Base-by-base conservation (phyloP, 1,139 yeast species). In the Zhuliangozyma blackwelliae region DNA sequence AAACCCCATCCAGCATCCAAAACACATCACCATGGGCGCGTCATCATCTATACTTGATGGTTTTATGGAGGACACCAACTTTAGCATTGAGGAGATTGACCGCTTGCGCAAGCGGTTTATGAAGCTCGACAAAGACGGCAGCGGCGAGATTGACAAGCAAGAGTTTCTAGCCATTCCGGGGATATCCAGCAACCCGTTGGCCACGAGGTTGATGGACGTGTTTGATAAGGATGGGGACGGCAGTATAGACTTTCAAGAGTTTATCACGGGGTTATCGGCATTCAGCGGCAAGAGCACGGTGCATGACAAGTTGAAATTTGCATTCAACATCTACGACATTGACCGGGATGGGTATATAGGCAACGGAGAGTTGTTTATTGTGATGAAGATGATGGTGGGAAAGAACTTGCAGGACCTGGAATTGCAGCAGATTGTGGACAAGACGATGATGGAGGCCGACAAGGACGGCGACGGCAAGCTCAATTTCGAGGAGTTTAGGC, bases 351-450 rank as follows among this genome's bases (percentile, higher is more conserved):
- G 98, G 0, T 89, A 59, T 54, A 87, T 94, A 32, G 90, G 97
- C 5, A 92, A 92, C 54, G 98, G 98, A 19, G 99, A 94, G 61
- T 64, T 94, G 40, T 94, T 83, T 54, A 74, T 92, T 34, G 97
- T 94, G 31, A 72, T 94, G 67, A 87, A 92, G 61, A 86, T 88
- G 80, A 94, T 94, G 98, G 98, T 92, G 29, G 98, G 97, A 3
- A 83, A 80, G 51, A 90, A 92, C 53, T 65, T 94, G 41, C 84
- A 81, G 45, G 95, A 87, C 42, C 81, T 77, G 28, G 97, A 92
- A 54, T 69, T 94, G 45, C 99, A 94, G 59, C 98, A 92, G 59
- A 78, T 90, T 41, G 97, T 90, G 11, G 98, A 94, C 58, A 80
- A 94, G 60, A 89, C 98, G 1, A 88, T 94, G 49, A 81, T 89